Evolutionary conservation across 805 yeast genomes (phyloP), one percentile per base, ranked within the genome.

Genomic region (Lipomyces yamadae): DNA sequence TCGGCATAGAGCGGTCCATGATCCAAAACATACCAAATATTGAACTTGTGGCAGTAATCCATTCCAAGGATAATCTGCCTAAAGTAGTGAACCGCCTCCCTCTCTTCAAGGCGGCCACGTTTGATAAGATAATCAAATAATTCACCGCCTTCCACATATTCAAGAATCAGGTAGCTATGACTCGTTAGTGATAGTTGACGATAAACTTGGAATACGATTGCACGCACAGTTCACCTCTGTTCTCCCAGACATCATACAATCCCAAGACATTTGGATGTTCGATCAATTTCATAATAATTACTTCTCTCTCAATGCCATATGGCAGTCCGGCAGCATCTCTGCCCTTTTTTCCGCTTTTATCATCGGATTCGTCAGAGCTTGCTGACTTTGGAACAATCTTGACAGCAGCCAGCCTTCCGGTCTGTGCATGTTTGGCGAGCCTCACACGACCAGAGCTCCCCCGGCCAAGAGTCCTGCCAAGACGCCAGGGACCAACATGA

Each of bases 391-490:
- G 96, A 11, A 95, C 97, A 70, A 95, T 92, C 78, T 95, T 95
- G 61, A 95, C 97, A 0, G 99, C 99, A 2, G 99, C 98, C 65
- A 92, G 84, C 78, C 92, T 89, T 59, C 95, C 95, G 0, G 95
- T 89, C 62, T 85, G 84, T 55, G 87, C 84, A 76, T 95, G 96
- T 72, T 92, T 89, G 15, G 99, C 98, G 64, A 95, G 82, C 67
- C 97, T 82, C 18, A 95, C 99, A 69, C 98, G 85, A 32, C 99
- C 98, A 0, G 97, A 91, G 13, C 97, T 90, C n/a, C 99, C 99
- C 66, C 96, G 84, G 32, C 99, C 99, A 61, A 95, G 81, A 1
- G 99, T 95, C 72, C 94, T 85, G 35, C 98, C 98, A 48, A 95
- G 81, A 76, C 92, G 90, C 99, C 99, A 95, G 1, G 99, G 98